A percentile compares a stretch with the other conserved stretches of the same genome.
These are phyloP conservation scores for Fusarium euwallaceae DNA, from an alignment of 2,329 filamentous ascomycete genomes.

Conservation along the genomic window DNA sequence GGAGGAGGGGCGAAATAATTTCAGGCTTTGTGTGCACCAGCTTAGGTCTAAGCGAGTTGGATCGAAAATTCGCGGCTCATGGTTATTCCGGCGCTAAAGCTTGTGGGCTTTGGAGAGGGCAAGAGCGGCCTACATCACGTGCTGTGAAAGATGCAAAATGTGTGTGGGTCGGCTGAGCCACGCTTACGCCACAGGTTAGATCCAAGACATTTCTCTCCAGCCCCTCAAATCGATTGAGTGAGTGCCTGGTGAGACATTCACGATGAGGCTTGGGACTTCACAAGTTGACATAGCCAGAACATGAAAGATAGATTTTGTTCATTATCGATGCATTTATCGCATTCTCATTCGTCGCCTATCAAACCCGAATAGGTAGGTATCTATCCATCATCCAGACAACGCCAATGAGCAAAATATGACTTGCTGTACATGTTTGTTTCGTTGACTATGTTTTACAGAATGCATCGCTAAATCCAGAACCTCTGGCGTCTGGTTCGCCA, in stretches of 20 bases:
- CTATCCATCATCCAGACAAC: background rate
- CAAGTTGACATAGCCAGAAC: background rate
- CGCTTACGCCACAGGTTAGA: constrained; percentile 8
- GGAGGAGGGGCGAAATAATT: constrained; percentile 59
- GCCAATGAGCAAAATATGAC: background rate
- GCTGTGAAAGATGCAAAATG: background rate
- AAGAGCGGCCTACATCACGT: constrained; percentile 38
- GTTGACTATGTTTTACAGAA: constrained; percentile 18
- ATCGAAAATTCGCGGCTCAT: constrained; percentile 44
- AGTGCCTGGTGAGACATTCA: background rate
- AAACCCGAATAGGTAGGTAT: background rate
- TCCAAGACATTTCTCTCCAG: background rate
- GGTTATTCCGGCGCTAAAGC: constrained; percentile 47
- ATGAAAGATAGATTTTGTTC: background rate
- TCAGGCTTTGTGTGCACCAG: constrained; percentile 56
- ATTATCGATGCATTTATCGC: background rate
- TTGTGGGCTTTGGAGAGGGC: constrained; percentile 34
- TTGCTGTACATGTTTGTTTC: constrained; percentile 15
- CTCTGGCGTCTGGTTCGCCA: constrained; percentile 21
- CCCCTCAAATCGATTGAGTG: background rate
- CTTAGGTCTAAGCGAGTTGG: constrained; percentile 56
- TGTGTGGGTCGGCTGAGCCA: background rate
- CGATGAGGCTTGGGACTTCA: background rate
- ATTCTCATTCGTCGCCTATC: background rate
- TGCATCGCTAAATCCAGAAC: constrained; percentile 23